Evolutionary conservation across 2,329 filamentous ascomycete species (phyloP).

Genomic region (Alternaria metachromatica): DNA sequence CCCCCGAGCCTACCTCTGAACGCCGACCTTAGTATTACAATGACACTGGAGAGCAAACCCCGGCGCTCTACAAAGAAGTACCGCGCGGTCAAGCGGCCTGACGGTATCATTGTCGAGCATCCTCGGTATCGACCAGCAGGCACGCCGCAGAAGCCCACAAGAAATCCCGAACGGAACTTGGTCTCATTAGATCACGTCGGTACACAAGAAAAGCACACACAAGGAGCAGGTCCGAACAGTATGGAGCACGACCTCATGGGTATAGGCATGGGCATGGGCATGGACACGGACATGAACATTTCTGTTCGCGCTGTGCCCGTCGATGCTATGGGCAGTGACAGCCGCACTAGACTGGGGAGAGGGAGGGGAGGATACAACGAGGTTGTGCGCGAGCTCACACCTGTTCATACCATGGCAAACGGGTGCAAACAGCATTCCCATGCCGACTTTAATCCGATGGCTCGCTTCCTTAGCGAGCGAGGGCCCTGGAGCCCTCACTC

Average conservation of each 20-base stretch:
- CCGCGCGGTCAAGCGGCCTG: slow-evolving; percentile 18
- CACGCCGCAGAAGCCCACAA: background rate
- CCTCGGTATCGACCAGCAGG: slow-evolving; percentile 19
- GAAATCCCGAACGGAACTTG: slow-evolving; percentile 2
- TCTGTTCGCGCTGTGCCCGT: background rate
- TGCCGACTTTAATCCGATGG: slow-evolving; percentile 3
- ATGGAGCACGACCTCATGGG: background rate
- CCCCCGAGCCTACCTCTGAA: background rate
- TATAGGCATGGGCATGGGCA: background rate
- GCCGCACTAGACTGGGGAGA: background rate
- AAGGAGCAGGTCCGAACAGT: background rate
- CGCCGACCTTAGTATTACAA: slow-evolving; percentile 1
- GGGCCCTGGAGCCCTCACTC: slow-evolving; percentile 15
- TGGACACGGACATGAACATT: background rate
- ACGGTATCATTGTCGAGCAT: slow-evolving; percentile 25
- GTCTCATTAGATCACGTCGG: background rate
- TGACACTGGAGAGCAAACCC: background rate
- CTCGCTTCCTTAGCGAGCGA: slow-evolving; percentile 14
- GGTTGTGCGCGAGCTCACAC: background rate
- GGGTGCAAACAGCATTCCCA: background rate
- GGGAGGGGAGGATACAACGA: slow-evolving; percentile 9
- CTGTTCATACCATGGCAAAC: background rate
- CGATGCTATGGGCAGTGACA: background rate
- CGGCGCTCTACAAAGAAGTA: slow-evolving; percentile 14
- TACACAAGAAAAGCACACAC: background rate